Base-by-base conservation (phyloP, 2,329 filamentous ascomycete genomes). In the Ascosphaera apis region DNA sequence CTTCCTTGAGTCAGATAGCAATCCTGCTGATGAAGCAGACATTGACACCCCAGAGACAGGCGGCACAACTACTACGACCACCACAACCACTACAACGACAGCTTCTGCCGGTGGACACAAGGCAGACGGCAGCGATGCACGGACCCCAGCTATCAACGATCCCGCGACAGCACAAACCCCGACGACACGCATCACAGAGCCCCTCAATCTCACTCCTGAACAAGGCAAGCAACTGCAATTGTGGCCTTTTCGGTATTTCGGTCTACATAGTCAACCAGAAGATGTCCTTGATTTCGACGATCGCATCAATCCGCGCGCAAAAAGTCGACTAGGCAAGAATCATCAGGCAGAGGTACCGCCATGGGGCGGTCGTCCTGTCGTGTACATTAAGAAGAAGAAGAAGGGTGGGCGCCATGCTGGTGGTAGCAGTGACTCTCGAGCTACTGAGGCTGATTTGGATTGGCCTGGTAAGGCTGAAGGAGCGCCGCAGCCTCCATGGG, bases 201-300 rank as follows among this genome's bases (percentile, higher is more conserved):
- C n/a, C n/a, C n/a, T n/a, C n/a, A n/a, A n/a, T n/a, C n/a, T n/a
- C 7, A 93, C 84, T 0, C 70, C 77, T 38, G 83, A 91, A 49
- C 86, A 95, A 52, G 77, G 86, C 39, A 81, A 88, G 39, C 78
- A 93, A 45, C 83, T 86, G 21, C 88, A 82, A 48, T 69, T 93
- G 48, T 98, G 88, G 88, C 84, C 83, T 2, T 95, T 88, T 61
- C 72, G 88, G 41, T 98, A 98, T 53, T 61, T 98, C 4, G 88
- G 88, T 27, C 83, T 92, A 45, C 88, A 98, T 56, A 93, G 84
- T 56, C 79, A 83, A 44, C 78, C 88, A 1, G 84, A 95, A 54
- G 88, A 98, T 58, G 88, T 82, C 0, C 63, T 98, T 19, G 88
- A 98, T 53, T 91, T 92, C 51, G 88, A 98, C 49, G 88, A 98